These are phyloP conservation scores for Hypholoma sublateritium DNA, from an alignment of 768 basidiomycete species.

Conservation along the genomic window DNA sequence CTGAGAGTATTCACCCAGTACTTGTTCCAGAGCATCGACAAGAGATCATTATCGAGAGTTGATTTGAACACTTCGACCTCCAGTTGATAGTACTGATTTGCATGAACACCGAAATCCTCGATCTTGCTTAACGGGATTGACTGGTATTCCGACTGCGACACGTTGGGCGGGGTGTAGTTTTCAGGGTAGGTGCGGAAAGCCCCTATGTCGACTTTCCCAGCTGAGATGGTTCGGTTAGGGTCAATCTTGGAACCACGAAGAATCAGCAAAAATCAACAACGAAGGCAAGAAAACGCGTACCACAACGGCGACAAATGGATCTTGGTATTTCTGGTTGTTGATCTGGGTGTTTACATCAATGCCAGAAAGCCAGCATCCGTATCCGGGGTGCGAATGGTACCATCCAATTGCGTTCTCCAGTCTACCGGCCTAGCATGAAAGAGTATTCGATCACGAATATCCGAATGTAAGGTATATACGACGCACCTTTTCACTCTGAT, in stretches of 20 bases:
- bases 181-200: conserved; percentile 98
- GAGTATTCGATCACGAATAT: background rate
- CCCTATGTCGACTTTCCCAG: conserved; percentile 98
- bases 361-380: conserved; percentile 98
- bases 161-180: conserved; percentile 82
- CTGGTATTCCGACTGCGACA: conserved; percentile 82
- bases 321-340: conserved; percentile 92
- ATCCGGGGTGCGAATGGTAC: conserved; percentile 99
- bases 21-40: conserved; percentile 96
- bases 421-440: conserved; percentile 62
- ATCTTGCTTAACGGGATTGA: conserved; percentile 96
- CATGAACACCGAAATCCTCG: conserved; percentile 99
- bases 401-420: conserved; percentile 91
- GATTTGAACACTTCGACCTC: conserved; percentile 97
- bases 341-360: conserved; percentile 98
- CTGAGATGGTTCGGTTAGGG: conserved; percentile 96
- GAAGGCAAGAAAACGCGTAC: conserved; percentile 44
- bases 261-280: background rate
- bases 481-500: conserved; percentile 75
- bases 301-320: conserved; percentile 97
- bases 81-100: conserved; percentile 92
- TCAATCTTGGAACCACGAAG: conserved; percentile 64
- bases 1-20: conserved; percentile 99
- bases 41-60: conserved; percentile 79
- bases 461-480: background rate